These are phyloP conservation scores for Phytophthora colocasiae DNA, from an alignment of 352 stramenopile species.

Conservation along the genomic window DNA sequence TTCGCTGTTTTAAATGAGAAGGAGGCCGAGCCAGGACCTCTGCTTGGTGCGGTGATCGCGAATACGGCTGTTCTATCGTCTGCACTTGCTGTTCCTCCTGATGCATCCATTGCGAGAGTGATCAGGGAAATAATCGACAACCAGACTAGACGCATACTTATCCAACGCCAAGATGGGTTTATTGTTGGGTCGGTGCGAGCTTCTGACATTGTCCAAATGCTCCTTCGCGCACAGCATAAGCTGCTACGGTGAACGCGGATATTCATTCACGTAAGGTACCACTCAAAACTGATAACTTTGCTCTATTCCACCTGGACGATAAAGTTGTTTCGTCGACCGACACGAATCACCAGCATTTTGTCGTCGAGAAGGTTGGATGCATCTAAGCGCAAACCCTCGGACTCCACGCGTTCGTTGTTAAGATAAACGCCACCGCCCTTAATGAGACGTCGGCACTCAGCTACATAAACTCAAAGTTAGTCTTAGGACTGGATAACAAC, in stretches of 20 bases:
- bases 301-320: conserved; percentile 66
- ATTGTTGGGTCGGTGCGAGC: conserved; percentile 52
- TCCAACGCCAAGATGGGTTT: conserved; percentile 27
- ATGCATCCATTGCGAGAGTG: conserved; percentile 53
- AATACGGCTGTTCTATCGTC: conserved; percentile 20
- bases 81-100: conserved; percentile 25
- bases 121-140: conserved; percentile 54
- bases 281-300: neutral
- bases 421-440: conserved; percentile 95
- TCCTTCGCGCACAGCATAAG: conserved; percentile 59
- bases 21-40: conserved; percentile 20
- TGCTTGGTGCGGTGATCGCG: conserved; percentile 40
- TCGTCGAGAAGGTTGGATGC: conserved; percentile 65
- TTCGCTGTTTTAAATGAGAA: conserved; percentile 23
- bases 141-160: conserved; percentile 41
- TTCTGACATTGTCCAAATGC: conserved; percentile 56
- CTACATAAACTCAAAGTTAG: conserved; percentile 41
- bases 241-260: conserved; percentile 14
- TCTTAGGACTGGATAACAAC: conserved; percentile 6
- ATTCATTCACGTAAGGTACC: neutral
- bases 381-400: conserved; percentile 47
- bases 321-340: conserved; percentile 84
- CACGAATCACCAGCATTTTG: conserved; percentile 73
- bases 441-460: conserved; percentile 96
- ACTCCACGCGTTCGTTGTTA: conserved; percentile 88